Conservation (phyloP, 306 rosid species). For the Trifolium fragiferum region DNA sequence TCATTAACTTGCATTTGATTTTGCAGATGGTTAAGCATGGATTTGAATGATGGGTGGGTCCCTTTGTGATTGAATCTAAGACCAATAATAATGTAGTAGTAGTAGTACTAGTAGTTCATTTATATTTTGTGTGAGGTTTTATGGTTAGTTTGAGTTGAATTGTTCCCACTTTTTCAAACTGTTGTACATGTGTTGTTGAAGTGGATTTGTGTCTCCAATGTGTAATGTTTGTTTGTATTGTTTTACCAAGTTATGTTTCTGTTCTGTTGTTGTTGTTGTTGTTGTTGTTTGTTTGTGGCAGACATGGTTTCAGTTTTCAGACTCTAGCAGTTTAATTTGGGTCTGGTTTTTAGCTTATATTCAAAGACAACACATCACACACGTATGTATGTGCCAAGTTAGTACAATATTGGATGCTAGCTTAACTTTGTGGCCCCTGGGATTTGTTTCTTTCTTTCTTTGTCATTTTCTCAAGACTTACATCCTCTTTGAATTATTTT, state of each 20-base stretch:
- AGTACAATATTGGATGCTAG: conserved; percentile 24
- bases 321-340: conserved; percentile 2
- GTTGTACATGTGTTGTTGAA: conserved; percentile 35
- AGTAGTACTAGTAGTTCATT: background rate
- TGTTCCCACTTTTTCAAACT: conserved; percentile 1
- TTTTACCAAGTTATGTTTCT: conserved; percentile 28
- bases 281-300: conserved; percentile 37
- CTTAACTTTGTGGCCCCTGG: background rate
- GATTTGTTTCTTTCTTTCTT: background rate
- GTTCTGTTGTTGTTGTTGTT: conserved; percentile 12
- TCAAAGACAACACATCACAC: conserved; percentile 5
- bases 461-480: conserved; percentile 23
- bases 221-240: conserved; percentile 19
- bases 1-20: conserved; percentile 30
- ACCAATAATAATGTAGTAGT: conserved; percentile 43
- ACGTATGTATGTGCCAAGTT: background rate
- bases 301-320: conserved; percentile 39
- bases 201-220: conserved; percentile 55
- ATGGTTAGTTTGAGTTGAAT: conserved; percentile 5
- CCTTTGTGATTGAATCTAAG: conserved; percentile 43
- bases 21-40: conserved; percentile 67
- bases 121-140: conserved; percentile 43
- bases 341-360: conserved; percentile 16
- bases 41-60: conserved; percentile 45
- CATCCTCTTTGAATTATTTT: background rate